Evolutionary conservation across 177 flowering plant species (phyloP).

Genomic region (Telopea speciosissima): DNA sequence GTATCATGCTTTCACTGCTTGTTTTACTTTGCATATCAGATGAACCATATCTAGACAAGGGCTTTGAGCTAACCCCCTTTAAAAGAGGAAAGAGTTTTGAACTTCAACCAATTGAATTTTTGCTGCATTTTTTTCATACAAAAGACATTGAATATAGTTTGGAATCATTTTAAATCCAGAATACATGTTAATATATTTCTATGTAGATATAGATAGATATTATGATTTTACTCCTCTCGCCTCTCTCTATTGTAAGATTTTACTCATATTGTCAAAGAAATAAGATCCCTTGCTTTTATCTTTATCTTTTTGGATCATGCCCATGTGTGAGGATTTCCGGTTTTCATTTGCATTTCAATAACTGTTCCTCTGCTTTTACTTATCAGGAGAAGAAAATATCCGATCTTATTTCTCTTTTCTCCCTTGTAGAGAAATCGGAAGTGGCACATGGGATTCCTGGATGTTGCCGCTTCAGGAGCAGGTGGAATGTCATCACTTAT

Average conservation of each 20-base stretch:
- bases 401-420: background rate
- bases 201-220: too few species aligned
- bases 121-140: too few species aligned
- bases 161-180: too few species aligned
- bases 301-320: background rate
- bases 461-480: slow-evolving; percentile 66
- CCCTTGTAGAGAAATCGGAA: slow-evolving; percentile 66
- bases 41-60: too few species aligned
- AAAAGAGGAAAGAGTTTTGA: too few species aligned
- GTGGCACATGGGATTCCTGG: slow-evolving; percentile 88
- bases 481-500: slow-evolving; percentile 25
- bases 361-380: background rate
- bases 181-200: too few species aligned
- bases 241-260: too few species aligned
- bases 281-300: background rate
- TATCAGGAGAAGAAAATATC: background rate
- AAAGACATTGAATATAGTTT: too few species aligned
- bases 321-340: background rate
- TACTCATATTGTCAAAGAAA: background rate
- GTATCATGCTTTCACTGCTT: background rate
- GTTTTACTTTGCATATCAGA: too few species aligned
- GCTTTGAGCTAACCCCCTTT: too few species aligned
- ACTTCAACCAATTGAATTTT: too few species aligned
- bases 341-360: background rate
- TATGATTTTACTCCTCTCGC: too few species aligned